Conservation (phyloP, 208 protist genomes). For the Sergeia podlipaevii region DNA sequence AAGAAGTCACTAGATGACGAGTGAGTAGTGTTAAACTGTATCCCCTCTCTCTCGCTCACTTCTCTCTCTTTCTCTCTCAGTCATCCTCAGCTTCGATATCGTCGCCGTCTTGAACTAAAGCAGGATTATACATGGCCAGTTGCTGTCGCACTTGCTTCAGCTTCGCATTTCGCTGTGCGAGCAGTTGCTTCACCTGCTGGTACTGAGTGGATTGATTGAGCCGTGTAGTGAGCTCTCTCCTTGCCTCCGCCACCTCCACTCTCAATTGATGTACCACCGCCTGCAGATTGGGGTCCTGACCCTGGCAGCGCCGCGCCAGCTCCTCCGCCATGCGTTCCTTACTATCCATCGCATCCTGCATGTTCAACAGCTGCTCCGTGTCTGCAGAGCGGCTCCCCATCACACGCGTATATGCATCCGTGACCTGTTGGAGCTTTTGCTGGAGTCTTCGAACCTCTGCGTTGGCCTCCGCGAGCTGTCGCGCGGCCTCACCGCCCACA, state of each 20-base stretch:
- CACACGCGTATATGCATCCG: constrained; percentile 52
- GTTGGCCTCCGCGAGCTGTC: constrained; percentile 66
- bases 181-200: constrained; percentile 65
- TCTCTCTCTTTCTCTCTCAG: too few species aligned
- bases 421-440: constrained; percentile 57
- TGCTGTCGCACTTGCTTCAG: constrained; percentile 39
- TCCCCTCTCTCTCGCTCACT: too few species aligned
- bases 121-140: constrained; percentile 43
- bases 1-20: too few species aligned
- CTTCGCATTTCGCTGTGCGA: constrained; percentile 59
- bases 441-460: constrained; percentile 59
- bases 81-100: constrained; percentile 55
- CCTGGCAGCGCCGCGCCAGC: constrained; percentile 25
- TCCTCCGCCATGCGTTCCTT: constrained; percentile 36
- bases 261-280: constrained; percentile 36
- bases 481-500: constrained; percentile 41
- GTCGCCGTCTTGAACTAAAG: constrained; percentile 15
- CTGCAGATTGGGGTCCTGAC: constrained; percentile 32
- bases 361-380: constrained; percentile 35
- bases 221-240: constrained; percentile 49
- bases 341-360: constrained; percentile 49
- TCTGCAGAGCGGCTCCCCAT: constrained; percentile 42
- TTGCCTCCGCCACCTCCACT: constrained; percentile 49
- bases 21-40: too few species aligned
- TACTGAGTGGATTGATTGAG: constrained; percentile 78